Conservation (phyloP, 164 flowering plant species). For the Stephania yunnanensis region DNA sequence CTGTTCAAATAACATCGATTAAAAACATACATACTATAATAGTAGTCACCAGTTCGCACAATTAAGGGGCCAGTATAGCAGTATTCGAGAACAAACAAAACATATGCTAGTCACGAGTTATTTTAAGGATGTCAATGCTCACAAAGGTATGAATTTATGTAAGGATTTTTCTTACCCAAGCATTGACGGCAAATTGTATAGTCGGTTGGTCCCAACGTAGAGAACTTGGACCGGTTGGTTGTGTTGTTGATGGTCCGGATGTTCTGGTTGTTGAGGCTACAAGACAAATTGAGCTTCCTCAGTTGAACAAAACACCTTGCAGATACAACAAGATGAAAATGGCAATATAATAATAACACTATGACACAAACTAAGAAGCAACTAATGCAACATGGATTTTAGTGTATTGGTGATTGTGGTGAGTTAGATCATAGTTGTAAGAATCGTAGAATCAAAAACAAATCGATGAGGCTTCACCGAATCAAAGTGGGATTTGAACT, state of each 20-base stretch:
- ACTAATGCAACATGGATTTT: background rate
- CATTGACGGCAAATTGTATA: constrained; percentile 87
- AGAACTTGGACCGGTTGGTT: constrained; percentile 43
- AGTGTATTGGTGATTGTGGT: no score
- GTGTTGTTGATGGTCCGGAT: constrained; percentile 46
- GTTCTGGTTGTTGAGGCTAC: constrained; percentile 60
- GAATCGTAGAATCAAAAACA: no score
- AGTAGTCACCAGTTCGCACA: background rate
- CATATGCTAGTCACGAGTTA: background rate
- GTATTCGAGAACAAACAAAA: background rate
- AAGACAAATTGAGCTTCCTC: constrained; percentile 11
- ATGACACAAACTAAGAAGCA: background rate
- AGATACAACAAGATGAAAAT: no score
- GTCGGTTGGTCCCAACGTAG: constrained; percentile 84
- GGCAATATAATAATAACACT: background rate
- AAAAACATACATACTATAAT: background rate
- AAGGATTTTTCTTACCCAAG: constrained; percentile 63
- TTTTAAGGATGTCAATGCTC: background rate
- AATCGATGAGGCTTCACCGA: no score
- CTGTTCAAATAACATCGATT: background rate
- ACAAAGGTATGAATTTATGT: background rate
- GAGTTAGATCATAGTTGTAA: no score
- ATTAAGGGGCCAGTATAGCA: background rate
- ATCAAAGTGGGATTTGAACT: no score
- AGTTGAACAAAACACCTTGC: background rate